Percentiles rank a stretch among this genome's conserved stretches.
These are phyloP conservation scores for Blastomyces silverae DNA, from an alignment of 2,329 filamentous ascomycete genomes.

Conservation along the genomic window DNA sequence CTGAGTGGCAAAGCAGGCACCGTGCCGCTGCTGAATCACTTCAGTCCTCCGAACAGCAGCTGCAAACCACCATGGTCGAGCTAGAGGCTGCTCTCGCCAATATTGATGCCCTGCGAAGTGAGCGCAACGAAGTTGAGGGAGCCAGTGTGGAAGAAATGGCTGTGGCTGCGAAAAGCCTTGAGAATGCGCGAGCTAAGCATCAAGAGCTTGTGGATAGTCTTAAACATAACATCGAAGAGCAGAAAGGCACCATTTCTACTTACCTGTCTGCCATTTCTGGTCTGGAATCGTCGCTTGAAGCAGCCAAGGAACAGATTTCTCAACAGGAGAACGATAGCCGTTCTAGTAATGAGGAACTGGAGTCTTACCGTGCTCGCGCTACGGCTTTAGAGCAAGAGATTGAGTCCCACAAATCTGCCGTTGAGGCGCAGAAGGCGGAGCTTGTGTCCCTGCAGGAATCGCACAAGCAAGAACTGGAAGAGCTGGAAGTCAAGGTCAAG, in stretches of 20 bases:
- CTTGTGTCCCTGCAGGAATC: conserved; percentile 49
- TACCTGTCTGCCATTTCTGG: conserved; percentile 64
- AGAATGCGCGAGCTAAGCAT: conserved; percentile 51
- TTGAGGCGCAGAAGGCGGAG: conserved; percentile 50
- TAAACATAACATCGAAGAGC: conserved; percentile 70
- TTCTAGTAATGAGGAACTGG: conserved; percentile 47
- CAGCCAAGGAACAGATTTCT: conserved; percentile 61
- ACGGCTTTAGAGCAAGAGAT: conserved; percentile 52
- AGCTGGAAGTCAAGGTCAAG: conserved; percentile 35
- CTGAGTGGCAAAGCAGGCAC: conserved; percentile 67
- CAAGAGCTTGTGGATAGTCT: conserved; percentile 56
- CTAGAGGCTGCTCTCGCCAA: conserved; percentile 61
- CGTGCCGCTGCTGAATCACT: conserved; percentile 62
- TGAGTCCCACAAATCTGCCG: conserved; percentile 49
- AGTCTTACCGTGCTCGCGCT: conserved; percentile 39
- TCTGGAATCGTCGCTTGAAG: conserved; percentile 64
- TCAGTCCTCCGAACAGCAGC: conserved; percentile 63
- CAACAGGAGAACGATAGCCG: conserved; percentile 57
- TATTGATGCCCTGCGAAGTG: conserved; percentile 42
- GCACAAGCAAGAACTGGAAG: conserved; percentile 43
- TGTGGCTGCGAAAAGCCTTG: conserved; percentile 41
- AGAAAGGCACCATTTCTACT: conserved; percentile 64
- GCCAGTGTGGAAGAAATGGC: conserved; percentile 32
- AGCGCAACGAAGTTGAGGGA: conserved; percentile 35
- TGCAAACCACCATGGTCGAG: conserved; percentile 64